Conservation (phyloP, 139 green algal genomes). For the Coelastrella sp. region DNA sequence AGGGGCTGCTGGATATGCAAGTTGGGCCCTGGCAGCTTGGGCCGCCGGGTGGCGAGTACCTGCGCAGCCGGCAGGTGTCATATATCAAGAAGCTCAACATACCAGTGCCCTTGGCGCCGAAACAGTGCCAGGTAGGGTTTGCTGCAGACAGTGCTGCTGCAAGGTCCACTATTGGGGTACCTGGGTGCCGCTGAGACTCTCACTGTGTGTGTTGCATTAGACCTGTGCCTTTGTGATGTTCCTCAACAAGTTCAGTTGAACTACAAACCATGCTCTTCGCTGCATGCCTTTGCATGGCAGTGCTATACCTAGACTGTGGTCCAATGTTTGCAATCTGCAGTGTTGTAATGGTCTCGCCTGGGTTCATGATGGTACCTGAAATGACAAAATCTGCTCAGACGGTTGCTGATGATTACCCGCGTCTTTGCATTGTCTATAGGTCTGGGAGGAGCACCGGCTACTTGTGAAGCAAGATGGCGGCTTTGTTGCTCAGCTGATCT, state of each 20-base stretch:
- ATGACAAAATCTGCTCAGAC: too few species aligned
- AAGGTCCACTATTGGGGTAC: too few species aligned
- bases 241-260: too few species aligned
- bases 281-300: not conserved
- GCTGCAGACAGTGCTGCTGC: not conserved
- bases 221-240: too few species aligned
- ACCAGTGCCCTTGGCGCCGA: constrained; percentile 40
- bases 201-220: too few species aligned
- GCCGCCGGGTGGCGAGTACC: not conserved
- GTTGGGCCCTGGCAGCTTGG: constrained; percentile 22
- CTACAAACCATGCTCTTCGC: not conserved
- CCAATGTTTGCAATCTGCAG: too few species aligned
- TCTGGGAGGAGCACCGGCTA: constrained; percentile 47
- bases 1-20: constrained; percentile 16
- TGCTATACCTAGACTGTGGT: too few species aligned
- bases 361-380: too few species aligned
- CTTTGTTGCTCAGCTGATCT: constrained; percentile 26
- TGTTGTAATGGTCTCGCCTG: too few species aligned
- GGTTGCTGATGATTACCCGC: not conserved
- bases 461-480: constrained; percentile 42
- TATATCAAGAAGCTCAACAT: constrained; percentile 51
- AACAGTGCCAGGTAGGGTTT: constrained; percentile 40
- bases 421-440: not conserved
- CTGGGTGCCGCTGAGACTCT: too few species aligned
- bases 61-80: constrained; percentile 21